Evolutionary conservation across 208 protist species (phyloP).

Genomic region (Histomonas meleagridis): DNA sequence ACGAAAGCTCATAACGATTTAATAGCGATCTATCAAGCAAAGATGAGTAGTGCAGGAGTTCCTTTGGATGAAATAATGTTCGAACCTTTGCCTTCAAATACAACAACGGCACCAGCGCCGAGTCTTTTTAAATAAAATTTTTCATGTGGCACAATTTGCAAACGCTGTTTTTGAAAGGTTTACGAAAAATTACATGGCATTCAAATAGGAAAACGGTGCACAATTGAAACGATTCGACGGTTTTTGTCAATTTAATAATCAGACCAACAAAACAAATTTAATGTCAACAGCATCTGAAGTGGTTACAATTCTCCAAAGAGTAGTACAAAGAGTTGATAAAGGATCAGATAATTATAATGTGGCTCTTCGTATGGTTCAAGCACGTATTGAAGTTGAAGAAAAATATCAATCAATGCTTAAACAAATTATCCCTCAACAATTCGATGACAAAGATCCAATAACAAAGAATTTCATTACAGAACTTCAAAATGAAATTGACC

Average conservation of each 20-base stretch:
- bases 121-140: background rate
- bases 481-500: background rate
- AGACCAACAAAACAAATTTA: too few relatives aligned
- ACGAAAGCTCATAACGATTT: slow-evolving; percentile 22
- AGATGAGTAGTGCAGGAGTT: background rate
- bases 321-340: background rate
- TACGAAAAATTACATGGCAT: too few relatives aligned
- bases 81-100: background rate
- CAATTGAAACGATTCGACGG: too few relatives aligned
- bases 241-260: too few relatives aligned
- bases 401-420: background rate
- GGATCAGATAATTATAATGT: background rate
- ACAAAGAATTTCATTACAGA: background rate
- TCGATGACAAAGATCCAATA: background rate
- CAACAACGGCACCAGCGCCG: slow-evolving; percentile 3
- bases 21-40: background rate
- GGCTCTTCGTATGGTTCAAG: background rate
- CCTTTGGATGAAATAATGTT: background rate
- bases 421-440: background rate
- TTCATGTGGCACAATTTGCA: too few relatives aligned
- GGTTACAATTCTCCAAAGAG: background rate
- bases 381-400: background rate
- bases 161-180: too few relatives aligned
- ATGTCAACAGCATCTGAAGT: background rate
- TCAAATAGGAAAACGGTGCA: too few relatives aligned